Percentiles rank a stretch among this genome's conserved stretches.
Conservation (phyloP, 2,329 filamentous ascomycete genomes). For the Aotearoamyces nothofagi region DNA sequence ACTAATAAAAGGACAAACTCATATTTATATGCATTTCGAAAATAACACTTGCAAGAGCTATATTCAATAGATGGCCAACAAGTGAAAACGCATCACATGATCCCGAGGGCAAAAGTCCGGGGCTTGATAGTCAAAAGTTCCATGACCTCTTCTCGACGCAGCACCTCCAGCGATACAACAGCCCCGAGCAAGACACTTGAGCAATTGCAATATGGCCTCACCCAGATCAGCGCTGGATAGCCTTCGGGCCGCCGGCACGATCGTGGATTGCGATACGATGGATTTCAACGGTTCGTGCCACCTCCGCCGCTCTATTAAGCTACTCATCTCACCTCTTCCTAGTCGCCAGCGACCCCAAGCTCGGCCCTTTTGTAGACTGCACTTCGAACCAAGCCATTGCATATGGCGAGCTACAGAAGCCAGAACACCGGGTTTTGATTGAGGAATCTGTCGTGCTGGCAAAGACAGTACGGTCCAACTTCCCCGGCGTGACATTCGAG, state of each 20-base stretch:
- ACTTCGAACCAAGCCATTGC: constrained; percentile 42
- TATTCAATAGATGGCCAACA: too few species aligned
- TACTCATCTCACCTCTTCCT: constrained; percentile 1
- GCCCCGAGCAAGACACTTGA: too few species aligned
- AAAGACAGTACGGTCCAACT: constrained; percentile 17
- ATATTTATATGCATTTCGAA: too few species aligned
- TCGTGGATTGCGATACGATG: constrained; percentile 36
- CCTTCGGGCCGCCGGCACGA: constrained; percentile 25
- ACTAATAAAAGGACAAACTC: too few species aligned
- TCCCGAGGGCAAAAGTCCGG: too few species aligned
- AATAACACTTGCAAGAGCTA: too few species aligned
- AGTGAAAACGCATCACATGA: too few species aligned
- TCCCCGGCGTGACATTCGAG: constrained; percentile 21
- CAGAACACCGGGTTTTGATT: constrained; percentile 23
- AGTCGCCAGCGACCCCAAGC: constrained; percentile 24
- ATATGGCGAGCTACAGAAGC: constrained; percentile 28
- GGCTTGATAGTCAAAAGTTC: too few species aligned
- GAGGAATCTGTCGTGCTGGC: constrained; percentile 21
- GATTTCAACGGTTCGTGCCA: constrained; percentile 26
- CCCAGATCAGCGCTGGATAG: constrained; percentile 24
- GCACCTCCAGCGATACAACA: too few species aligned
- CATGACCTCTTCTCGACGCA: too few species aligned
- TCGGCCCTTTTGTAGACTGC: constrained; percentile 34
- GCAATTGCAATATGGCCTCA: constrained; percentile 8
- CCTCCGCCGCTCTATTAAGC: background rate